phyloP scores from a whole-genome alignment of 1,284 basidiomycete species.

The Pisolithus thermaeus region DNA sequence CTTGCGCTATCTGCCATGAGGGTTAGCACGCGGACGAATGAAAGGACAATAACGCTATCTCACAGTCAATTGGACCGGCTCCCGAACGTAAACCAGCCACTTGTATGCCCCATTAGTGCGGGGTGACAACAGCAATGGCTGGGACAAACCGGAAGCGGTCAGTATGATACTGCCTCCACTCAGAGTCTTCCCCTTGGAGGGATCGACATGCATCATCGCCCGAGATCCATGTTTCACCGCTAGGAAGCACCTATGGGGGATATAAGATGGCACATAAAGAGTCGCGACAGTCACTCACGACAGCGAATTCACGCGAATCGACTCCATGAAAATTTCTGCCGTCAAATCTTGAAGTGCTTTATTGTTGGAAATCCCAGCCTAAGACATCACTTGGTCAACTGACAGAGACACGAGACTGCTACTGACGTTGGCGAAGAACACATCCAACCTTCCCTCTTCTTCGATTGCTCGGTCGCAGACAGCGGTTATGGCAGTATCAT shows the following conservation, averaged over 20 bases:
- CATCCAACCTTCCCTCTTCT: constrained; percentile 83
- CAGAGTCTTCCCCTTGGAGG: constrained; percentile 59
- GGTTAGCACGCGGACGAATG: constrained; percentile 9
- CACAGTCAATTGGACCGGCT: constrained; percentile 82
- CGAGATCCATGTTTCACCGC: constrained; percentile 82
- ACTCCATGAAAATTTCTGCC: constrained; percentile 65
- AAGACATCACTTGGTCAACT: constrained; percentile 9
- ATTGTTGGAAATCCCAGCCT: constrained; percentile 61
- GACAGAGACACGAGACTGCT: constrained; percentile 3
- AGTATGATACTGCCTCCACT: constrained; percentile 83
- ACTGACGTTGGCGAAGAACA: constrained; percentile 90
- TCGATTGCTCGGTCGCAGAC: constrained; percentile 69
- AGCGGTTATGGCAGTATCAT: constrained; percentile 63
- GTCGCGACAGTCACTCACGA: constrained; percentile 47
- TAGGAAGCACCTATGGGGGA: constrained; percentile 68
- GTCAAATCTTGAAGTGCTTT: constrained; percentile 52
- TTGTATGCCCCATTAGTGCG: constrained; percentile 20
- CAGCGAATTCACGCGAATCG: constrained; percentile 76
- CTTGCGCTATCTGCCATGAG: constrained; percentile 70
- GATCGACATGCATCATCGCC: constrained; percentile 70
- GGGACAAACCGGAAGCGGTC: constrained; percentile 73
- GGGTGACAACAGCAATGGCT: not conserved
- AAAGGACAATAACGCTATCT: constrained; percentile 22
- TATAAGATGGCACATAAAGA: not conserved
- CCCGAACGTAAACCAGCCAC: constrained; percentile 86